Evolutionary conservation across 106 monocot genomes (phyloP).

Genomic region (Vanilla planifolia): DNA sequence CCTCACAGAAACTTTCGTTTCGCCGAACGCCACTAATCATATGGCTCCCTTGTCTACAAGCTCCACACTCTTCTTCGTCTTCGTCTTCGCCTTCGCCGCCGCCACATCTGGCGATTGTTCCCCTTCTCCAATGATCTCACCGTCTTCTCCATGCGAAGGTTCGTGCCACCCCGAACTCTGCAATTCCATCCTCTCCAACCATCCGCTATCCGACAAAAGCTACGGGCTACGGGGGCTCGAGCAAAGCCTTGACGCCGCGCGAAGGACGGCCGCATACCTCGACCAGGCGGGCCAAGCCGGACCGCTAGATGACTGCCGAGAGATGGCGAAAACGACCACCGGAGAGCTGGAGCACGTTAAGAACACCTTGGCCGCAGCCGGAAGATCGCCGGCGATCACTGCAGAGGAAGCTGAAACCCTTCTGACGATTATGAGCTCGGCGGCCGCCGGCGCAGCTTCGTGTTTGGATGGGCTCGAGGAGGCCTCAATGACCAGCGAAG

Average conservation of each 20-base stretch:
- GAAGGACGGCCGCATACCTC: background rate
- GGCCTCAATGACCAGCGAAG: background rate
- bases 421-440: background rate
- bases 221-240: background rate
- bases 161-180: background rate
- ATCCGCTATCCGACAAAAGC: no score
- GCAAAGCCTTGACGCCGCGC: background rate
- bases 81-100: background rate
- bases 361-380: background rate
- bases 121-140: no score
- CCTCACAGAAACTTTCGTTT: no score
- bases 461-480: constrained; percentile 4
- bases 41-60: background rate
- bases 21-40: background rate
- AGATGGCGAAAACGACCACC: background rate
- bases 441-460: background rate
- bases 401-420: background rate
- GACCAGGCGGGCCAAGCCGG: background rate
- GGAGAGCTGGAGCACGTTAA: constrained; percentile 1
- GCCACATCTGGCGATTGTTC: background rate
- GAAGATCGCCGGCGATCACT: background rate
- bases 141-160: background rate
- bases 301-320: background rate
- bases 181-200: background rate
- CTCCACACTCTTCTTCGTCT: background rate